phyloP scores from a whole-genome alignment of 2,329 filamentous ascomycete species.

The Stagonosporopsis rhizophila region DNA sequence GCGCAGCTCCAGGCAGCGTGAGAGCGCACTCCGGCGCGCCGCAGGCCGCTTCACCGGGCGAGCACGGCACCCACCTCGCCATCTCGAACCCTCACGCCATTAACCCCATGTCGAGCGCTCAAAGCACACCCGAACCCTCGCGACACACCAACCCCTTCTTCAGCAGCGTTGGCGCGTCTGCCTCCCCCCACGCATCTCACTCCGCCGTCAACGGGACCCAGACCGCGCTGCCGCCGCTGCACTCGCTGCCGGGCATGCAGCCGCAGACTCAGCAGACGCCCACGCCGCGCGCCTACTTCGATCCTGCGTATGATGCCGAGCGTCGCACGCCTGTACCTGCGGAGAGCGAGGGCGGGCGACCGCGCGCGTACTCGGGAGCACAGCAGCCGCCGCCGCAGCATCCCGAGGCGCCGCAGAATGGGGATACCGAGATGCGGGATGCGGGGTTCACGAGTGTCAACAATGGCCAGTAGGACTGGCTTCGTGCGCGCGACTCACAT shows the following conservation, averaged over 20 bases:
- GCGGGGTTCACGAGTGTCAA: conserved; percentile 48
- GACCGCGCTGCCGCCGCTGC: conserved; percentile 32
- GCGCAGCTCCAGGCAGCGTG: neutral
- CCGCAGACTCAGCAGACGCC: conserved; percentile 26
- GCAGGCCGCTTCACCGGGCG: conserved; percentile 26
- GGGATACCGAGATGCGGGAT: conserved; percentile 53
- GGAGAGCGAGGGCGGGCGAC: conserved; percentile 33
- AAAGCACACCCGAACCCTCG: conserved; percentile 50
- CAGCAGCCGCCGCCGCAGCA: conserved; percentile 25
- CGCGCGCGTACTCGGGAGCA: conserved; percentile 40
- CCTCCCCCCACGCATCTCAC: conserved; percentile 33
- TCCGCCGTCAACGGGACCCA: conserved; percentile 42
- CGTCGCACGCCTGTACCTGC: conserved; percentile 27
- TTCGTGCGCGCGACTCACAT: neutral
- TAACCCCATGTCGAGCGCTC: conserved; percentile 45
- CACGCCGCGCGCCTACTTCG: conserved; percentile 38
- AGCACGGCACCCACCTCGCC: conserved; percentile 20
- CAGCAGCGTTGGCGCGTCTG: conserved; percentile 30
- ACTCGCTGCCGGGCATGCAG: conserved; percentile 37
- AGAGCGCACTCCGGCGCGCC: conserved; percentile 10
- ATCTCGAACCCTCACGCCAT: conserved; percentile 27
- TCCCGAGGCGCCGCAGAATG: conserved; percentile 42
- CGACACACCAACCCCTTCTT: conserved; percentile 40
- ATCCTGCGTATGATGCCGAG: conserved; percentile 44
- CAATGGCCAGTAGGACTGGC: conserved; percentile 35